phyloP scores from a whole-genome alignment of 352 stramenopile genomes.

The Globisporangium splendens region DNA sequence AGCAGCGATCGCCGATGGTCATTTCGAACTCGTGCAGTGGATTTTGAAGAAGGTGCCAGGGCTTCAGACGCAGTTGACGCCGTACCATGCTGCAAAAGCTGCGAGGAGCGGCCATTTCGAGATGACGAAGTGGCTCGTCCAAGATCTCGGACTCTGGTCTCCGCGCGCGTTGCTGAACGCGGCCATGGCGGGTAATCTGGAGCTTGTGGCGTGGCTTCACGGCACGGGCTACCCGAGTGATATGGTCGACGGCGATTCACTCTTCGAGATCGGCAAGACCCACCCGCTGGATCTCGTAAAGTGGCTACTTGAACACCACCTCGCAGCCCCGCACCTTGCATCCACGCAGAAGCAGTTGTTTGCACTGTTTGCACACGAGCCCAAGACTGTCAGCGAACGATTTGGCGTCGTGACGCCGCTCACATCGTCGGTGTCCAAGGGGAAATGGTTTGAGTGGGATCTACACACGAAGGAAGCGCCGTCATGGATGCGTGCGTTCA shows the following conservation, averaged over 20 bases:
- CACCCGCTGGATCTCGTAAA: constrained; percentile 25
- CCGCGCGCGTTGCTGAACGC: constrained; percentile 21
- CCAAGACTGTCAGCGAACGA: neutral
- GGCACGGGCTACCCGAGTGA: constrained; percentile 13
- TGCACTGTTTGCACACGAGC: constrained; percentile 19
- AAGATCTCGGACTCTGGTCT: constrained; percentile 27
- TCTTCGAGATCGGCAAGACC: constrained; percentile 20
- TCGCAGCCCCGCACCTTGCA: constrained; percentile 16
- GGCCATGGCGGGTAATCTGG: constrained; percentile 23
- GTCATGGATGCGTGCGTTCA: constrained; percentile 24
- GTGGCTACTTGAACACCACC: constrained; percentile 23
- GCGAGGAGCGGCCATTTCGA: constrained; percentile 24
- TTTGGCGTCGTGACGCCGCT: too few relatives aligned
- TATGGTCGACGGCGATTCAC: constrained; percentile 17
- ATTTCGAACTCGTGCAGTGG: constrained; percentile 31
- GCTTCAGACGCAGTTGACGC: constrained; percentile 11
- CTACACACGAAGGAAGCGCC: constrained; percentile 25
- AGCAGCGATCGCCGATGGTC: constrained; percentile 26
- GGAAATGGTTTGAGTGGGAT: constrained; percentile 25
- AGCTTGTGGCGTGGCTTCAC: constrained; percentile 30
- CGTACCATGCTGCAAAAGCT: constrained; percentile 19
- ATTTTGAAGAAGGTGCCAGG: constrained; percentile 17
- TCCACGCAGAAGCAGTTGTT: neutral
- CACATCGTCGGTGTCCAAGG: neutral
- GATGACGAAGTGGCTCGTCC: constrained; percentile 27